Conservation (phyloP, 371 early-diverging fungal genomes). For the Paramicrosporidium saccamoebae region DNA sequence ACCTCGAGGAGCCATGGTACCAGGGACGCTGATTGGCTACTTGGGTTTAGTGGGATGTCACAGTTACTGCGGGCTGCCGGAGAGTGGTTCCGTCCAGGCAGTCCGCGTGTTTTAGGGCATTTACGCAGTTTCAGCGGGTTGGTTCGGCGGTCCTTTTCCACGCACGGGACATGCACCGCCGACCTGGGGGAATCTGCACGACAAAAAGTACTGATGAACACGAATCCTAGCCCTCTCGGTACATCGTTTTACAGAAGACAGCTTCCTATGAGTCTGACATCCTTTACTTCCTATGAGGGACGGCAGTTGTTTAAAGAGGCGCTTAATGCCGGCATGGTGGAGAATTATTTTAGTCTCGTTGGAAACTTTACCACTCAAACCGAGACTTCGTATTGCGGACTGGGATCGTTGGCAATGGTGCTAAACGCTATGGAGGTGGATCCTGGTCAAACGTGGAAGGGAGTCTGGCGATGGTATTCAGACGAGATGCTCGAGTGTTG, state of each 20-base stretch:
- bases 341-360: constrained; percentile 47
- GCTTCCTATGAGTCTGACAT: constrained; percentile 24
- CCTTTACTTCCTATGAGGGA: constrained; percentile 42
- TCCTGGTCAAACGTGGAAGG: constrained; percentile 57
- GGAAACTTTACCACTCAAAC: constrained; percentile 66
- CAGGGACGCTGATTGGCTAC: too few relatives aligned
- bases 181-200: too few relatives aligned
- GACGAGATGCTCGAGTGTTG: constrained; percentile 63
- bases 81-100: too few relatives aligned
- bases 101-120: too few relatives aligned
- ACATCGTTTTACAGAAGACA: constrained; percentile 29
- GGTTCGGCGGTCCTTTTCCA: too few relatives aligned
- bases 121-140: too few relatives aligned
- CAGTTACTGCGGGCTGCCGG: too few relatives aligned
- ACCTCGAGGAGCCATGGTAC: too few relatives aligned
- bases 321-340: constrained; percentile 33
- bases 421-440: constrained; percentile 66
- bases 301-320: constrained; percentile 35
- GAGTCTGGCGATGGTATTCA: constrained; percentile 61
- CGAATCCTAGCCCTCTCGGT: too few relatives aligned
- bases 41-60: too few relatives aligned
- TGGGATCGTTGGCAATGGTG: constrained; percentile 47
- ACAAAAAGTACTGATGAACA: too few relatives aligned
- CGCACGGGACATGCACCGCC: too few relatives aligned
- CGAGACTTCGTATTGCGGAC: constrained; percentile 44